Evolutionary conservation across 2,329 filamentous ascomycete species (phyloP), one percentile per base, ranked within the genome.

Genomic region (Penicillium olsonii): DNA sequence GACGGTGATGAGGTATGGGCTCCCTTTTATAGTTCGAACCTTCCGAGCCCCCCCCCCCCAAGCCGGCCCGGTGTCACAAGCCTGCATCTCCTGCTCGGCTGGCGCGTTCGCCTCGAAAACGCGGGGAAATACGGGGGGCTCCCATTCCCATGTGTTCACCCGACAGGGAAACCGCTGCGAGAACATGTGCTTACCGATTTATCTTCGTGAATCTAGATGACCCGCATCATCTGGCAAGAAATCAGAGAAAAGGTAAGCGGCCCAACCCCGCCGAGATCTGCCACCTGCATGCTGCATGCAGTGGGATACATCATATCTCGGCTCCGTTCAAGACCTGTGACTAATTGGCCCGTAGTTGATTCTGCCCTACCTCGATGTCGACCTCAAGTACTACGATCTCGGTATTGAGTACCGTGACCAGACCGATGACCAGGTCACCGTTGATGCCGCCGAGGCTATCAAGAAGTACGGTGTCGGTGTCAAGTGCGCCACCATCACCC

Each of bases 401-500:
- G 94, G 94, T 55, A 84, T 97, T 58, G 85, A 90, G 72, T 95
- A 96, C 83, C 89, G 94, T 71, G 92, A 99, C 73, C 76, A 95
- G 83, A 97, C 94, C 71, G 85, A 95, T 73, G 94, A 97, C 75
- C 83, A 96, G 79, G 92, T 99, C 75, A 99, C 94, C 56, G 73
- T 92, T 63, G 94, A 97, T 69, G 89, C 92, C 47, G 94, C 94
- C 48, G 90, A 96, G 78, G 94, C 94, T 37, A 97, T 97, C 79
- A 92, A 96, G 84, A 96, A 96, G 82, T 96, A 97, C 82, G 90
- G 87, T 52, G 94, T 99, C 47, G 94, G 92, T 75, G 90, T 99
- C 79, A 99, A 99, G 83, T 99, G 94, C 75, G 94, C 94, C 60
- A 99, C 94, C 72, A 99, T 99, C 78, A 99, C 94, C 37, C 94